Conservation (phyloP, 2,329 filamentous ascomycete species). For the Cordyceps farinosa region DNA sequence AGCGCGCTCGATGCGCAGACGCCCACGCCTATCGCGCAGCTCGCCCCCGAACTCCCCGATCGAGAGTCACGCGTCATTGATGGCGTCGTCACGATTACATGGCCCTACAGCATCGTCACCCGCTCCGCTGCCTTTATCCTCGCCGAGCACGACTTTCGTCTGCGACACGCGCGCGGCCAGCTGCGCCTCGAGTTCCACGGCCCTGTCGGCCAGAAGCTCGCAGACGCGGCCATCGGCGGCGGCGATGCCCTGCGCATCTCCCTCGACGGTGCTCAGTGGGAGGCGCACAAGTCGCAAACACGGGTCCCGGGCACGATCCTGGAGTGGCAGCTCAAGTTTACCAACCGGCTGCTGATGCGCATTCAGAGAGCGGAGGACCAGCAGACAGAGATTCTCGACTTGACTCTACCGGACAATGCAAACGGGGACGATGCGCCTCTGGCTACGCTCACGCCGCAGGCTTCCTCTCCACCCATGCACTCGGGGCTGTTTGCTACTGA, state of each 20-base stretch:
- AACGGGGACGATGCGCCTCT: constrained; percentile 22
- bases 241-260: constrained; percentile 71
- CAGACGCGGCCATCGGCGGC: constrained; percentile 65
- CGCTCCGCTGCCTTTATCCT: constrained; percentile 74
- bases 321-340: constrained; percentile 58
- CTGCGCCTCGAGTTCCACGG: constrained; percentile 74
- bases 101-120: constrained; percentile 82
- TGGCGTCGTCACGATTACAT: constrained; percentile 78
- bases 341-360: constrained; percentile 46
- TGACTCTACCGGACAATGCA: constrained; percentile 37
- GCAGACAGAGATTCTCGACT: constrained; percentile 47
- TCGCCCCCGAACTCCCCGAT: constrained; percentile 46
- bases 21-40: constrained; percentile 53
- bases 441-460: constrained; percentile 21
- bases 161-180: constrained; percentile 74
- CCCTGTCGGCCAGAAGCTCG: constrained; percentile 65
- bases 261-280: constrained; percentile 67
- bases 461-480: constrained; percentile 12
- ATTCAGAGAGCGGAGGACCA: constrained; percentile 41
- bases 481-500: constrained; percentile 18
- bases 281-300: constrained; percentile 46
- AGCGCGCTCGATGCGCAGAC: constrained; percentile 25
- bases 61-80: constrained; percentile 48
- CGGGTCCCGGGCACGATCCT: constrained; percentile 49
- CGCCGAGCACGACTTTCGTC: constrained; percentile 77